Base-by-base conservation (phyloP, 192 early-diverging fungal species). In the Umbelopsis isabellina region DNA sequence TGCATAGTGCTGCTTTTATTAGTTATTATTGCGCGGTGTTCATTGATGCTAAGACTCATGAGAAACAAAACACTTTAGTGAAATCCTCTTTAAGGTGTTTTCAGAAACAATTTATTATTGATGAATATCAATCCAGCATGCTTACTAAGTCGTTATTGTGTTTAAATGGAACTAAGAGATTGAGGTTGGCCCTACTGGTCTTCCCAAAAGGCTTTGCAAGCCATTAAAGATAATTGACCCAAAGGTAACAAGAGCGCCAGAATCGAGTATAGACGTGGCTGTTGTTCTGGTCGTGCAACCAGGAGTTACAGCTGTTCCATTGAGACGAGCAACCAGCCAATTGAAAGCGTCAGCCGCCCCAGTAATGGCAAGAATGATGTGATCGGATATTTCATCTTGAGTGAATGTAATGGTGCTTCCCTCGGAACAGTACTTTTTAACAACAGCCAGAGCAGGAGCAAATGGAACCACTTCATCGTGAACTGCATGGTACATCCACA, bases 401-500 rank as follows among this genome's bases (percentile, higher is more conserved):
- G 44, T 44, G 25, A 70, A 70, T 4, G 37, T 16, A 55, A 70
- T 70, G 68, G n/a, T 70, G 12, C 51, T 44, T 11, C 68, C 68
- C 20, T 41, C 33, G 1, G 37, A 10, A 18, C 68, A 70, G 25
- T 51, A 70, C 41, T 70, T 15, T 21, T 27, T 46, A 22, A 44
- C 37, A 8, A 70, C 21, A 20, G 23, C 50, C 8, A 16, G 10
- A 20, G 68, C 41, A 4, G 68, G 41, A 51, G 49, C n/a, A 16
- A 41, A 58, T 23, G 68, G 68, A 23, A 70, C 51, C 30, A 70
- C 27, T 45, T 70, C 68, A 45, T 70, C 68, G 16, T 46, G n/a
- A 15, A 52, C 45, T 16, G 68, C 49, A 25, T 70, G 68, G 7
- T 70, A 70, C 68, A 70, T 70, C 41, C 25, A 52, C 10, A 70